Conservation (phyloP, 345 rosid genomes). For the Salix suchowensis region DNA sequence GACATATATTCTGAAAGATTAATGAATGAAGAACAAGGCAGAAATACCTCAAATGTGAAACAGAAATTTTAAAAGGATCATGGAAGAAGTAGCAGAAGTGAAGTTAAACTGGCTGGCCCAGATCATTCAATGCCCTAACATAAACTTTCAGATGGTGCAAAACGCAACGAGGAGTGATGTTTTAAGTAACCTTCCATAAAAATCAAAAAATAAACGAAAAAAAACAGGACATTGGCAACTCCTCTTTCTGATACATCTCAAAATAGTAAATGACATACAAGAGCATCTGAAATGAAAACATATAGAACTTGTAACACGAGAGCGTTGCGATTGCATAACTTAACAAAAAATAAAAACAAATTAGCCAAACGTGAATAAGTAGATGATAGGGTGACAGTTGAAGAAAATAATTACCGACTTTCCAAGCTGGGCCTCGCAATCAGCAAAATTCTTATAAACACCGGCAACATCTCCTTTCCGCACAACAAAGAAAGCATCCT, state of each 20-base stretch:
- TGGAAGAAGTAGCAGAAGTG: background rate
- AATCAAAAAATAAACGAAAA: background rate
- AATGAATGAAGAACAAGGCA: background rate
- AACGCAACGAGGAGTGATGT: background rate
- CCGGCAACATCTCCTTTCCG: constrained; percentile 84
- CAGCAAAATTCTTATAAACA: constrained; percentile 55
- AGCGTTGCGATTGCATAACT: background rate
- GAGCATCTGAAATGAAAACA: background rate
- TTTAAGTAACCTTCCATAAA: background rate
- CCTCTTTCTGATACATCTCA: background rate
- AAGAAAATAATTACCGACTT: constrained; percentile 49
- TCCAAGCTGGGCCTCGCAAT: constrained; percentile 84
- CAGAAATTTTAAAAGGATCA: background rate
- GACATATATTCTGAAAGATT: background rate
- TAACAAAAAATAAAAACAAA: background rate
- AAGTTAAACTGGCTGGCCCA: background rate
- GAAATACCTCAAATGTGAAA: background rate
- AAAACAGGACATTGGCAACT: background rate
- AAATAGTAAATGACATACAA: background rate
- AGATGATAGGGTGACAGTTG: background rate
- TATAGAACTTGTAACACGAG: background rate
- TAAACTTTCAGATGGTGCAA: background rate
- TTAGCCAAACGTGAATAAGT: background rate
- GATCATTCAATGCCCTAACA: background rate
- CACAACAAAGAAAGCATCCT: constrained; percentile 71